Evolutionary conservation across 2,329 filamentous ascomycete species (phyloP).

Genomic region (Pseudogymnoascus verrucosus): DNA sequence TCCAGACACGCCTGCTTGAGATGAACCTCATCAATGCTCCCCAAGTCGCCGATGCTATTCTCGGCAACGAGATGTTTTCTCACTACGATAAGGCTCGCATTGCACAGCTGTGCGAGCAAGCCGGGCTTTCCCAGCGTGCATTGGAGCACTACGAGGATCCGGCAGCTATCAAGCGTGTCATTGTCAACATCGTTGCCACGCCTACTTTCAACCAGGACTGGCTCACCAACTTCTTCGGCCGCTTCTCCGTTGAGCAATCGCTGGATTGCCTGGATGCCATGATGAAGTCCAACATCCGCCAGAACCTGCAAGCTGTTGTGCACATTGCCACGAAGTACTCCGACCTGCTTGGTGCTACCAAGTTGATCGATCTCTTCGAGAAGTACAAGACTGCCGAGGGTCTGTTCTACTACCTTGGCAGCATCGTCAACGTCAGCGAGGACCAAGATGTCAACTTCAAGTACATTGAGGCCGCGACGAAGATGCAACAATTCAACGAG

Average conservation of each 20-base stretch:
- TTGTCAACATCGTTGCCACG: conserved; percentile 71
- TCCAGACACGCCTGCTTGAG: conserved; percentile 91
- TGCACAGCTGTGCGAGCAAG: conserved; percentile 85
- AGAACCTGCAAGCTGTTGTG: conserved; percentile 90
- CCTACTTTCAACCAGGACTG: conserved; percentile 87
- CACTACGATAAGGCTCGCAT: conserved; percentile 90
- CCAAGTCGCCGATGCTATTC: conserved; percentile 94
- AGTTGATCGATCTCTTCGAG: conserved; percentile 87
- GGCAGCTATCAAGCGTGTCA: conserved; percentile 78
- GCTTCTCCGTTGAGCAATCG: conserved; percentile 89
- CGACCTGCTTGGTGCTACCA: conserved; percentile 79
- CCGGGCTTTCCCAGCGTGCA: conserved; percentile 76
- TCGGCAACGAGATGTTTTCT: conserved; percentile 97
- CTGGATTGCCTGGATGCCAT: conserved; percentile 92
- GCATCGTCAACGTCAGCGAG: conserved; percentile 93
- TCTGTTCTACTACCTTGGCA: conserved; percentile 96
- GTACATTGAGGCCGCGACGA: conserved; percentile 95
- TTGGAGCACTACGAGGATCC: conserved; percentile 93
- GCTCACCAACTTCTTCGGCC: conserved; percentile 86
- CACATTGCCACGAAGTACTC: conserved; percentile 97
- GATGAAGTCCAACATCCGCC: conserved; percentile 92
- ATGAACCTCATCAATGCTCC: conserved; percentile 97
- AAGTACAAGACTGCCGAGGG: conserved; percentile 97
- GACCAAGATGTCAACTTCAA: conserved; percentile 97
- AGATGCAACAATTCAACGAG: conserved; percentile 87